Percentiles rank a stretch among this genome's conserved stretches.
phyloP scores from a whole-genome alignment of 176 grass and related monocot species.

The Calamus simplicifolius region DNA sequence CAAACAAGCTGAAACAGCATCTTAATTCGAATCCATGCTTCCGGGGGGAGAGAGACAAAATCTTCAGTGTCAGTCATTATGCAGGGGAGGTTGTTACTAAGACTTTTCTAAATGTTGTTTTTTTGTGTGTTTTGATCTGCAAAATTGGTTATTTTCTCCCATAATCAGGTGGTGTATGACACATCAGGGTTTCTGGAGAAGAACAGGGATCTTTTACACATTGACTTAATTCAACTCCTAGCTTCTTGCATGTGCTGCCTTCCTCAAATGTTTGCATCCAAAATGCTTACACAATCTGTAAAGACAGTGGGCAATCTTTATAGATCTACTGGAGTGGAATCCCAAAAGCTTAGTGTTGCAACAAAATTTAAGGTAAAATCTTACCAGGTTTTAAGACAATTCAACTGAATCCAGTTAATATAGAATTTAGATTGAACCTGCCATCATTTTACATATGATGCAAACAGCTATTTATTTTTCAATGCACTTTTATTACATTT shows the following conservation, averaged over 20 bases:
- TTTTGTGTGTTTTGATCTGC: not conserved
- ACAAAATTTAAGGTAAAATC: constrained; percentile 88
- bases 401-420: no score
- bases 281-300: constrained; percentile 80
- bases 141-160: constrained; percentile 9
- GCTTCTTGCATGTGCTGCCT: constrained; percentile 61
- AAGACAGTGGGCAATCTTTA: constrained; percentile 37
- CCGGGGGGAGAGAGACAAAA: constrained; percentile 84
- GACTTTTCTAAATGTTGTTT: no score
- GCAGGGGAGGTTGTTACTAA: constrained; percentile 71
- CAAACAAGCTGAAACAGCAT: constrained; percentile 88
- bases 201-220: constrained; percentile 92
- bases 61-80: constrained; percentile 73
- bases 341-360: constrained; percentile 83
- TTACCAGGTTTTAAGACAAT: no score
- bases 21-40: constrained; percentile 66
- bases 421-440: no score
- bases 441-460: no score
- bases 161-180: constrained; percentile 72
- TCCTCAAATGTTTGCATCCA: constrained; percentile 77
- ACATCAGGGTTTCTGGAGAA: constrained; percentile 95
- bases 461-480: no score
- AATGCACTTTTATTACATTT: no score
- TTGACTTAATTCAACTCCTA: constrained; percentile 88
- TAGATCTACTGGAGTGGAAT: constrained; percentile 75